These are phyloP conservation scores for Pichia heedii DNA, from an alignment of 805 yeast species.

Conservation along the genomic window DNA sequence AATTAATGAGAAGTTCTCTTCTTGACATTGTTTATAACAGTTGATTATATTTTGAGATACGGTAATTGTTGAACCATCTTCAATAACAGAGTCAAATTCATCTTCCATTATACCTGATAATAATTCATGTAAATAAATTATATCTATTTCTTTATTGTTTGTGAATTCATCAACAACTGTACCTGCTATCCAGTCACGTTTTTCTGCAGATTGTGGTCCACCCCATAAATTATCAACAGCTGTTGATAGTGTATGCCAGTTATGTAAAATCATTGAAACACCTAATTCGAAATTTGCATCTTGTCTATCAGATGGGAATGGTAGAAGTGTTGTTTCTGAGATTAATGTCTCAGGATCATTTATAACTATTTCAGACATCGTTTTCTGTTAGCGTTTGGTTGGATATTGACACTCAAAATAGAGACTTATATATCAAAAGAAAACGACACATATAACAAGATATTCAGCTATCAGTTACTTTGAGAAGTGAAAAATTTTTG, in stretches of 20 bases:
- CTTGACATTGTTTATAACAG: slow-evolving; percentile 55
- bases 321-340: slow-evolving; percentile 19
- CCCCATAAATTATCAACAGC: slow-evolving; percentile 97
- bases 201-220: slow-evolving; percentile 82
- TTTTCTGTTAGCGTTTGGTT: background rate
- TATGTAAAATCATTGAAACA: slow-evolving; percentile 80
- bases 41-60: slow-evolving; percentile 61
- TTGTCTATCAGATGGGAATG: slow-evolving; percentile 44
- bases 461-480: no score
- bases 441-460: no score
- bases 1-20: slow-evolving; percentile 42
- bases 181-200: slow-evolving; percentile 92
- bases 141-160: slow-evolving; percentile 56
- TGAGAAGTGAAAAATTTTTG: no score
- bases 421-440: no score
- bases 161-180: slow-evolving; percentile 70
- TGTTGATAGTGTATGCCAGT: slow-evolving; percentile 79
- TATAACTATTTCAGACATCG: slow-evolving; percentile 17
- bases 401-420: no score
- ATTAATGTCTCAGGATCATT: slow-evolving; percentile 28
- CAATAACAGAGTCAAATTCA: slow-evolving; percentile 84
- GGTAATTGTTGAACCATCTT: slow-evolving; percentile 77
- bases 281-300: slow-evolving; percentile 90
- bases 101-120: slow-evolving; percentile 85
- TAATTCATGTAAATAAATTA: slow-evolving; percentile 75